Evolutionary conservation across 441 rosid species (phyloP), one percentile per base, ranked within the genome.

Genomic region (Erodium moschatum): DNA sequence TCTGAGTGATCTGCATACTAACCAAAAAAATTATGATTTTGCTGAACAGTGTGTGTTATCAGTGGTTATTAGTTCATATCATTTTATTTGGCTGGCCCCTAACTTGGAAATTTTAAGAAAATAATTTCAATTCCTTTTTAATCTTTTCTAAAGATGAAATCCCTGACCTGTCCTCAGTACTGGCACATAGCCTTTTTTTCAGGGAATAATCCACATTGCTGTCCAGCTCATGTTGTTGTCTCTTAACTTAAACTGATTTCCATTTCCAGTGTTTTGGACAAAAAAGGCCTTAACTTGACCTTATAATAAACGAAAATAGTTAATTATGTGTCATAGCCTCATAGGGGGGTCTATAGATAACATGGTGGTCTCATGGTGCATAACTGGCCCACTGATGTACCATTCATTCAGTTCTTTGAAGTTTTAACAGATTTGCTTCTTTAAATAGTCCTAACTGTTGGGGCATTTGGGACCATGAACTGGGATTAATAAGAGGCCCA

Each of bases 321-420:
- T 5, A 2, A 33, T 33, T 33, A 33, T 33, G 5, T 33, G 38
- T 33, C n/a, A n/a, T n/a, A n/a, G n/a, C n/a, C n/a, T n/a, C n/a
- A n/a, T n/a, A n/a, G n/a, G n/a, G n/a, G n/a, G n/a, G n/a, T n/a
- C n/a, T n/a, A n/a, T n/a, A 58, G 10, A 58, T 19, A 19, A 20
- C 63, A 58, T 58, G 11, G 29, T 19, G 63, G 63, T 58, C 29
- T 58, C 63, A 18, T 58, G 63, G 63, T 58, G 24, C 27, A 56
- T 56, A 7, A 56, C 13, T 20, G 63, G 12, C 29, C 29, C 29
- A 58, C 5, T 58, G 27, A 16, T 46, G 16, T 13, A 6, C 60
- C 21, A n/a, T n/a, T 52, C 62, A 58, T 58, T 21, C 5, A 58
- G 64, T 20, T 56, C 12, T 56, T 58, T 9, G 54, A 46, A 46